Evolutionary conservation across 2,329 filamentous ascomycete species (phyloP).

Genomic region (Colletotrichum australisinense): DNA sequence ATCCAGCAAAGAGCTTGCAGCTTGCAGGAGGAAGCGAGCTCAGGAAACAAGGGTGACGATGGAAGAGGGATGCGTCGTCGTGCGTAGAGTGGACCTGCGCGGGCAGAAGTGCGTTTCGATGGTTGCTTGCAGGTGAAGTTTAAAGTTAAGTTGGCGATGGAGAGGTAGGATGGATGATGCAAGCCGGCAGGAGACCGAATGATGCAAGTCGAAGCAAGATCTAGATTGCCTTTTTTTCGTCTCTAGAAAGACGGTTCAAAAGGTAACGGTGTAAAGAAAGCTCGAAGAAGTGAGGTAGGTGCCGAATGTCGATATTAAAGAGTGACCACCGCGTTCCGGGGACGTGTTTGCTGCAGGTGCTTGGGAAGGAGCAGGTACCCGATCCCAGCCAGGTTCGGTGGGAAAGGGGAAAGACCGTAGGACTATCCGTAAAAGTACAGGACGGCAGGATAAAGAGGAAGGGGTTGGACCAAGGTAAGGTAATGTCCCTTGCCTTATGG

Average conservation of each 20-base stretch:
- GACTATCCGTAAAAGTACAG: not conserved
- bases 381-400: not conserved
- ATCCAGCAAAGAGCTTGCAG: not conserved
- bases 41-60: not conserved
- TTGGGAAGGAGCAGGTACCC: too few relatives aligned
- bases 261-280: not conserved
- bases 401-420: not conserved
- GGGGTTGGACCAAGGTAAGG: not conserved
- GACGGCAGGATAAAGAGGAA: not conserved
- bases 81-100: conserved; percentile 3
- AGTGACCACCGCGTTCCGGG: not conserved
- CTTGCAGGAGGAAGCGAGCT: not conserved
- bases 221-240: not conserved
- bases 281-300: not conserved
- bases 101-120: conserved; percentile 11
- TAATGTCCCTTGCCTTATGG: not conserved
- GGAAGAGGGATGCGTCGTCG: not conserved
- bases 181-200: too few relatives aligned
- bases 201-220: not conserved
- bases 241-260: conserved; percentile 13
- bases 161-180: not conserved
- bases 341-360: not conserved
- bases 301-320: not conserved
- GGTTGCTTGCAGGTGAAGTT: not conserved
- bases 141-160: not conserved